Percentiles rank a stretch among this genome's conserved stretches.
These are phyloP conservation scores for Laguncularia racemosa DNA, from an alignment of 345 rosid species.

Conservation along the genomic window DNA sequence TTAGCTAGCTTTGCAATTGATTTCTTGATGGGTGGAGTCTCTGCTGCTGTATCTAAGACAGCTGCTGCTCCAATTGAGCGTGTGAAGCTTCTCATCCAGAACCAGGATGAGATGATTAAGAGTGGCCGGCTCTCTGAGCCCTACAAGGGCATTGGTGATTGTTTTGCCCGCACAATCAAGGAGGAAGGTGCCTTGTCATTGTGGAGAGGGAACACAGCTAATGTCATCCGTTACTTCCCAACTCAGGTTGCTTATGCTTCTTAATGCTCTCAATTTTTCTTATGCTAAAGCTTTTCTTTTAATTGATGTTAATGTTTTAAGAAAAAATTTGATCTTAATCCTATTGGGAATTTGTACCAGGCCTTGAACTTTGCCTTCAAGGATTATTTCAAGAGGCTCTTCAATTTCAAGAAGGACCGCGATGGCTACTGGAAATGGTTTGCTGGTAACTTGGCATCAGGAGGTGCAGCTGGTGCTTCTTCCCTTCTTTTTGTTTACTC, in stretches of 20 bases:
- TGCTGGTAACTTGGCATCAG: slow-evolving; percentile 84
- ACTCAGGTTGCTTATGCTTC: slow-evolving; percentile 19
- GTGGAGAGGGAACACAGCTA: slow-evolving; percentile 42
- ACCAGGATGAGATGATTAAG: slow-evolving; percentile 37
- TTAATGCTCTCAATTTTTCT: too few relatives aligned
- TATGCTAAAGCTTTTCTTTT: too few relatives aligned
- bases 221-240: slow-evolving; percentile 40
- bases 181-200: slow-evolving; percentile 27
- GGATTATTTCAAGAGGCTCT: slow-evolving; percentile 79
- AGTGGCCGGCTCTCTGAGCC: slow-evolving; percentile 27
- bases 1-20: slow-evolving; percentile 20
- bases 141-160: slow-evolving; percentile 33
- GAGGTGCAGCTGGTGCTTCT: slow-evolving; percentile 92
- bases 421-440: slow-evolving; percentile 91
- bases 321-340: background rate
- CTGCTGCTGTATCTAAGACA: slow-evolving; percentile 34
- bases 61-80: slow-evolving; percentile 37
- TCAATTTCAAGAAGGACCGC: slow-evolving; percentile 86
- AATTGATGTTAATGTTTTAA: too few relatives aligned
- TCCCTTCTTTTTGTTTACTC: slow-evolving; percentile 82
- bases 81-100: slow-evolving; percentile 32
- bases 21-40: slow-evolving; percentile 38
- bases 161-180: slow-evolving; percentile 26
- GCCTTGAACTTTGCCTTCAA: slow-evolving; percentile 94
- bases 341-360: slow-evolving; percentile 19